Evolutionary conservation across 257 asterid species (phyloP), one percentile per base, ranked within the genome.

Genomic region (Jasminum sambac): DNA sequence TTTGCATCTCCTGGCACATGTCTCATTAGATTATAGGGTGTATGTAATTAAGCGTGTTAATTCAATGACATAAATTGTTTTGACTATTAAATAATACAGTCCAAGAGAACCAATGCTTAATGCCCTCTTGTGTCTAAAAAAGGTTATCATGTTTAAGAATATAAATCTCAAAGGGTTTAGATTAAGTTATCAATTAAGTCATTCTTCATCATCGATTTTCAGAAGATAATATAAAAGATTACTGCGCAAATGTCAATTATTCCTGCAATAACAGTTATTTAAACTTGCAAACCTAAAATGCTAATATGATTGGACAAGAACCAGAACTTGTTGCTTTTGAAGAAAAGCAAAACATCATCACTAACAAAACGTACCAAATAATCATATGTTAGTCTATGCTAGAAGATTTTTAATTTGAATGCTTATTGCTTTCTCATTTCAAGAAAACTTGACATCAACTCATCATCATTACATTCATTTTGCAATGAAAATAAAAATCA

Each of bases 131-230:
- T 68, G 26, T 68, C 8, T 57, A 61, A 61, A 21, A 23, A 55
- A 55, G 0, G 14, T 55, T 55, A 55, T 55, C 62, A 19, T 36
- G 11, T 8, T 25, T 69, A 36, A 41, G 68, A 58, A 72, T 63
- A 60, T 42, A 21, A 34, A 73, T 57, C 55, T 59, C 36, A 30
- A 30, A 30, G 36, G 4, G 2, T 30, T n/a, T 13, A 55, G 58
- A n/a, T 61, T 37, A 36, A 37, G 23, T 50, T 63, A 77, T 67
- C 61, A 8, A 41, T 77, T 23, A 24, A 30, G 68, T 65, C 38
- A 74, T 70, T 68, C 75, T 19, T 77, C 19, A 67, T 62, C 77
- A 60, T 50, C 19, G 64, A 43, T 19, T 23, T 26, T 17, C 11
- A 77, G 43, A 3, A 38, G 57, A 58, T 24, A 9, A 25, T 57